Evolutionary conservation across 2,329 filamentous ascomycete genomes (phyloP).

Genomic region (Zymoseptoria tritici): DNA sequence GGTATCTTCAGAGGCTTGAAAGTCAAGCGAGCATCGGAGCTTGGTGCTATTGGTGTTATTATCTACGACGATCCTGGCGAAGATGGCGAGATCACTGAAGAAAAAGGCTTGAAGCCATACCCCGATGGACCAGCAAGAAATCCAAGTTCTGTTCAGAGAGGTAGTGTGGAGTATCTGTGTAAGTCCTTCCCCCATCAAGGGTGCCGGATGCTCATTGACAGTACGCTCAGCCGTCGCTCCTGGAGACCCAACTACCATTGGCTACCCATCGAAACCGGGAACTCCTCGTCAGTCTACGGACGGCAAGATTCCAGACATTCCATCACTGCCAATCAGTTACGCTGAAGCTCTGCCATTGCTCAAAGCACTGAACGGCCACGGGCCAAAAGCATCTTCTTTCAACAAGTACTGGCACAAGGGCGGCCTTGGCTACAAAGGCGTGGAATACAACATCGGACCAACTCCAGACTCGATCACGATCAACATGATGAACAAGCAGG

Average conservation of each 20-base stretch:
- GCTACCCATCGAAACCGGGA: conserved; percentile 89
- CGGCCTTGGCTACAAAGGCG: conserved; percentile 70
- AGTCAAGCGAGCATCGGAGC: conserved; percentile 82
- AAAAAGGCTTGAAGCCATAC: conserved; percentile 71
- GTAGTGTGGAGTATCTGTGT: conserved; percentile 62
- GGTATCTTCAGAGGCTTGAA: conserved; percentile 83
- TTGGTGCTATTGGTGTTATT: conserved; percentile 79
- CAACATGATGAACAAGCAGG: conserved; percentile 44
- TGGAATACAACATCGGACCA: conserved; percentile 79
- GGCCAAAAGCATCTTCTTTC: conserved; percentile 68
- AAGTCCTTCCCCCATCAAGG: conserved; percentile 11
- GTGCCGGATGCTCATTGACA: not conserved
- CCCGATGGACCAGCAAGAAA: conserved; percentile 81
- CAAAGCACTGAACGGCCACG: conserved; percentile 83
- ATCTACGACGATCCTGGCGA: conserved; percentile 87
- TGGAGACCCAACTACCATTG: conserved; percentile 81
- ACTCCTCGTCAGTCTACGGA: conserved; percentile 66
- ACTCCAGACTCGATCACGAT: conserved; percentile 59
- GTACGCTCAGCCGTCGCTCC: conserved; percentile 46
- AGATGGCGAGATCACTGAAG: conserved; percentile 72
- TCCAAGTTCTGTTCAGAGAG: conserved; percentile 81
- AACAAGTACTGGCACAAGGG: conserved; percentile 59
- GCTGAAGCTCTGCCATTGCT: conserved; percentile 77
- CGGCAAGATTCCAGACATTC: conserved; percentile 69
- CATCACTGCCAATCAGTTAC: conserved; percentile 87